Conservation (phyloP, 768 basidiomycete species). For the Paxillus involutus region DNA sequence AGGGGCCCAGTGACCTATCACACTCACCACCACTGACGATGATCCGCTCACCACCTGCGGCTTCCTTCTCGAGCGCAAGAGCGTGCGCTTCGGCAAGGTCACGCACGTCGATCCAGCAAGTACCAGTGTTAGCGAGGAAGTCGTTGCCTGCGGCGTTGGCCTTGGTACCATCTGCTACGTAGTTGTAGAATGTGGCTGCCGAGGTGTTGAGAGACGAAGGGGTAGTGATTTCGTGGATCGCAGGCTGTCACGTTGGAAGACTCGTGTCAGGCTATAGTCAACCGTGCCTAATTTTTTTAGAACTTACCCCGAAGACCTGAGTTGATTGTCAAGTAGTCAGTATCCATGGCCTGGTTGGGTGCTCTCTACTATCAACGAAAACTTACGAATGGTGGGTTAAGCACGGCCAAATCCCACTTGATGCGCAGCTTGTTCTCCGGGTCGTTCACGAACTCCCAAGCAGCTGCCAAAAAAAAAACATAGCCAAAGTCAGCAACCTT, state of each 20-base stretch:
- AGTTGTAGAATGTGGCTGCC: slow-evolving; percentile 33
- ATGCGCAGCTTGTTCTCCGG: slow-evolving; percentile 29
- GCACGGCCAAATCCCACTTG: slow-evolving; percentile 38
- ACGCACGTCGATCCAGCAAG: slow-evolving; percentile 50
- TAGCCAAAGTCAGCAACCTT: background rate
- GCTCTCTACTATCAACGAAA: background rate
- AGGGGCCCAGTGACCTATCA: no score
- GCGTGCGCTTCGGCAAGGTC: slow-evolving; percentile 57
- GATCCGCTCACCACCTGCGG: slow-evolving; percentile 58
- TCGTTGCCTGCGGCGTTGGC: slow-evolving; percentile 23
- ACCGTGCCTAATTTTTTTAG: background rate
- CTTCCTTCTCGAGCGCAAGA: slow-evolving; percentile 47
- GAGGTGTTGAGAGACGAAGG: slow-evolving; percentile 42
- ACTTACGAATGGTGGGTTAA: slow-evolving; percentile 41
- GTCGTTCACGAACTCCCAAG: slow-evolving; percentile 46
- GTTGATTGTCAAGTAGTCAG: background rate
- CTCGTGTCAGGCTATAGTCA: background rate
- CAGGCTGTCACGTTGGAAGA: slow-evolving; percentile 30
- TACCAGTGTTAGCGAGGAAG: slow-evolving; percentile 21
- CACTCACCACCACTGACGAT: slow-evolving; percentile 41
- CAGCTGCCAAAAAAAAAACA: slow-evolving; percentile 30
- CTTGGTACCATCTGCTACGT: slow-evolving; percentile 26
- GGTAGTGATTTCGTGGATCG: slow-evolving; percentile 39
- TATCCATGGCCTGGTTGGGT: background rate
- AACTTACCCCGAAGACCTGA: slow-evolving; percentile 31